Conservation (phyloP, 148 eudicot species). For the Chenopodium quinoa region DNA sequence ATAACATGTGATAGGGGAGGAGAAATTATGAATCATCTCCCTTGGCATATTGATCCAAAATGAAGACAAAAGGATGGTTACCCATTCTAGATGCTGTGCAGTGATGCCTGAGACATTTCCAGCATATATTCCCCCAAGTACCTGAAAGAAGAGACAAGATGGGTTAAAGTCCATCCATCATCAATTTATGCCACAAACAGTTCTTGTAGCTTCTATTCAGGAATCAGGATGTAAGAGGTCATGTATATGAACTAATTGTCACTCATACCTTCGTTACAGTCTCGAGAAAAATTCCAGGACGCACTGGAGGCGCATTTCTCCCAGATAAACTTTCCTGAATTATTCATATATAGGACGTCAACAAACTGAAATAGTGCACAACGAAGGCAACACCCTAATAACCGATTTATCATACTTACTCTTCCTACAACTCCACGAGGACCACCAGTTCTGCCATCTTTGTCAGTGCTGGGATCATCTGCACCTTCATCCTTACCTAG, state of each 20-base stretch:
- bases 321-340: conserved; percentile 77
- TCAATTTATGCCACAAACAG: background rate
- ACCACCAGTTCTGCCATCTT: conserved; percentile 31
- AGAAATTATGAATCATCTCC: background rate
- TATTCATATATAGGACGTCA: background rate
- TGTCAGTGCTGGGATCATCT: conserved; percentile 44
- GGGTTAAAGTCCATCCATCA: background rate
- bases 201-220: background rate
- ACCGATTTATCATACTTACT: conserved; percentile 40
- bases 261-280: conserved; percentile 82
- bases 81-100: conserved; percentile 98
- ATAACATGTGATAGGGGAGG: background rate
- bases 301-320: conserved; percentile 72
- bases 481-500: conserved; percentile 93
- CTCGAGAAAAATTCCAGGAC: conserved; percentile 99
- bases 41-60: background rate
- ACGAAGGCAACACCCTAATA: background rate
- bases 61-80: conserved; percentile 28
- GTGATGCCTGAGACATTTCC: conserved; percentile 93
- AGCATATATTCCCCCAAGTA: conserved; percentile 85
- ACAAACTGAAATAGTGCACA: background rate
- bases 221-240: background rate
- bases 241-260: background rate
- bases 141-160: conserved; percentile 38
- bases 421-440: conserved; percentile 62